Evolutionary conservation across 306 rosid genomes (phyloP), one percentile per base, ranked within the genome.

Genomic region (Inga leiocalycina): DNA sequence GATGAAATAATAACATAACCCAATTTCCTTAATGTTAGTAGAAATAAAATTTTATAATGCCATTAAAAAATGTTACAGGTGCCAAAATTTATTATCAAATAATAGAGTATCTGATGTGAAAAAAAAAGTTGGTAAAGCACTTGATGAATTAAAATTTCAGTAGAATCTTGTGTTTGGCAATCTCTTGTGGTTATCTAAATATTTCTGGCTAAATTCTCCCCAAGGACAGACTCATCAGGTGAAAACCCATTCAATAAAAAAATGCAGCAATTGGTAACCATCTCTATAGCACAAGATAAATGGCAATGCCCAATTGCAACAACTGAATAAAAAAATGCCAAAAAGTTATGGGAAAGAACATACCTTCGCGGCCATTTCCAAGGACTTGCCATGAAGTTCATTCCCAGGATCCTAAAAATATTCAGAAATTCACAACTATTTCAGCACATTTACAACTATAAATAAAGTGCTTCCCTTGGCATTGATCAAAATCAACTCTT

Each of bases 311-410:
- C 57, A 80, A 80, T 80, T 24, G 20, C 22, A 45, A n/a, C 65
- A 35, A 24, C 46, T 22, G 49, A 12, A 77, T 39, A 52, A 68
- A 32, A 45, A 19, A 37, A 10, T 73, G 61, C 79, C 54, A 35
- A 44, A 77, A 66, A 5, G 39, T 56, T 68, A 78, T 35, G 67
- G 77, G 37, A 56, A n/a, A 61, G 39, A 57, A 34, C 75, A 79
- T 85, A 92, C 96, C 96, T 90, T 88, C n/a, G 84, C 83, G 52
- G 93, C 62, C 37, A 92, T 86, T 85, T 92, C 92, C 85, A 92
- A 81, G 39, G 93, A 92, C 75, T 92, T 88, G 8, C 15, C 85
- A 82, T 92, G 90, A 15, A 86, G 72, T 4, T 84, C 91, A 86
- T 88, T 92, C 22, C 75, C 82, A 5, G 96, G 93, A 30, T 90